Evolutionary conservation across 495 filamentous ascomycete species (phyloP).

Genomic region (Sordaria brevicollis): DNA sequence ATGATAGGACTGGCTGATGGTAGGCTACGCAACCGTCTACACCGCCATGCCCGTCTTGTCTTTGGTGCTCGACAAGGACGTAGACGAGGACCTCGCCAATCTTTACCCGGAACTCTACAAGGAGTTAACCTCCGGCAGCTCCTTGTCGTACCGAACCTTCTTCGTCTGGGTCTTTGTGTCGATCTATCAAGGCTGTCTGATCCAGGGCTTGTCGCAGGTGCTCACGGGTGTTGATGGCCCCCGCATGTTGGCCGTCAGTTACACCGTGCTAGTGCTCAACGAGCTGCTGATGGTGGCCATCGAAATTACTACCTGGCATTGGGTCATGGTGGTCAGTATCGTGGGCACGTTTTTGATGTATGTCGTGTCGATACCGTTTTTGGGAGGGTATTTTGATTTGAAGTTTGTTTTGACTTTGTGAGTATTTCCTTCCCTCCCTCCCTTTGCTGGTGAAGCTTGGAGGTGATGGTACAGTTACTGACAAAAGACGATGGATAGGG

Average conservation of each 20-base stretch:
- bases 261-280: constrained; percentile 85
- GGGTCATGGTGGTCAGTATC: constrained; percentile 77
- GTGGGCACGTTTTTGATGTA: constrained; percentile 73
- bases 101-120: constrained; percentile 97
- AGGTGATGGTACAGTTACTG: background rate
- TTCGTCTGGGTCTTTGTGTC: constrained; percentile 95
- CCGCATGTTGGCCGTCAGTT: constrained; percentile 81
- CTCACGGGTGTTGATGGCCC: constrained; percentile 61
- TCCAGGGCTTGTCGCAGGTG: constrained; percentile 85
- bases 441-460: background rate
- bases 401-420: constrained; percentile 59
- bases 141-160: constrained; percentile 84
- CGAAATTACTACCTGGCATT: constrained; percentile 95
- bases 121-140: constrained; percentile 75
- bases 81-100: constrained; percentile 85
- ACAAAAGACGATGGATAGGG: constrained; percentile 33
- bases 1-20: constrained; percentile 87
- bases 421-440: constrained; percentile 14
- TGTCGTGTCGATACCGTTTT: constrained; percentile 72
- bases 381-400: constrained; percentile 86
- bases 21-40: constrained; percentile 94
- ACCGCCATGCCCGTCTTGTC: constrained; percentile 92
- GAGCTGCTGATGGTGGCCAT: constrained; percentile 95
- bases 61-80: constrained; percentile 90
- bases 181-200: constrained; percentile 88